phyloP scores from a whole-genome alignment of 352 stramenopile genomes.

The Globisporangium polare region DNA sequence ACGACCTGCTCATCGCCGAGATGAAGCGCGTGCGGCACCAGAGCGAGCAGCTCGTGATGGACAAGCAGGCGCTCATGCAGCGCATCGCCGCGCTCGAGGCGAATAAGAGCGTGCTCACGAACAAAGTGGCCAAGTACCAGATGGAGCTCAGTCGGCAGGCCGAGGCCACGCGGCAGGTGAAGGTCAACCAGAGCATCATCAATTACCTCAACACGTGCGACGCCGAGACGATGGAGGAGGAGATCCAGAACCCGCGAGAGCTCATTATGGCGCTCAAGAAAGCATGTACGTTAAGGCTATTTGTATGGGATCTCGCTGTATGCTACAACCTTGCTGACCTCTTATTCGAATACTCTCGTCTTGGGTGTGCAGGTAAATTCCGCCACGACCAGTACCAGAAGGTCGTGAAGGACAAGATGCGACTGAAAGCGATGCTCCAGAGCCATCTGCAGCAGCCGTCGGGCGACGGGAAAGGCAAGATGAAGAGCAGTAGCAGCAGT shows the following conservation, averaged over 20 bases:
- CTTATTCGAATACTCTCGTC: not conserved
- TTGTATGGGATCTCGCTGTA: not conserved
- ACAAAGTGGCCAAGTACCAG: conserved; percentile 75
- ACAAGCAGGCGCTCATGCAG: conserved; percentile 62
- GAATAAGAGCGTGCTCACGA: conserved; percentile 53
- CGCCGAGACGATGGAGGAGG: conserved; percentile 57
- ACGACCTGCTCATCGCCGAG: conserved; percentile 53
- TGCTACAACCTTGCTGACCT: not conserved
- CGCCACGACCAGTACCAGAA: conserved; percentile 83
- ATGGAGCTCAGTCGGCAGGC: conserved; percentile 63
- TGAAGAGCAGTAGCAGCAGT: conserved; percentile 1
- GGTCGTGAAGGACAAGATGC: conserved; percentile 71
- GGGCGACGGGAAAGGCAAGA: conserved; percentile 28
- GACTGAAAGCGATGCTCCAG: conserved; percentile 66
- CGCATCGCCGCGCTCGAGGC: conserved; percentile 41
- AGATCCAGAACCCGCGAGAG: conserved; percentile 74
- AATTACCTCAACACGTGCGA: conserved; percentile 73
- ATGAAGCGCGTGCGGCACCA: conserved; percentile 54
- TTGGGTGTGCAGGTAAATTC: conserved; percentile 34
- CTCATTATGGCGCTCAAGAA: conserved; percentile 79
- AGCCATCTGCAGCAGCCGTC: conserved; percentile 22
- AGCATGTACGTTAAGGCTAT: conserved; percentile 38
- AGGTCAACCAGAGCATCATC: conserved; percentile 73
- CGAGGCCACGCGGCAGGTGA: conserved; percentile 38
- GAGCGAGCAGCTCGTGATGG: conserved; percentile 54